A percentile compares a stretch with the other conserved stretches of the same genome.
phyloP scores from a whole-genome alignment of 129 eudicot genomes.

The Pseudognaphalium luteoalbum region DNA sequence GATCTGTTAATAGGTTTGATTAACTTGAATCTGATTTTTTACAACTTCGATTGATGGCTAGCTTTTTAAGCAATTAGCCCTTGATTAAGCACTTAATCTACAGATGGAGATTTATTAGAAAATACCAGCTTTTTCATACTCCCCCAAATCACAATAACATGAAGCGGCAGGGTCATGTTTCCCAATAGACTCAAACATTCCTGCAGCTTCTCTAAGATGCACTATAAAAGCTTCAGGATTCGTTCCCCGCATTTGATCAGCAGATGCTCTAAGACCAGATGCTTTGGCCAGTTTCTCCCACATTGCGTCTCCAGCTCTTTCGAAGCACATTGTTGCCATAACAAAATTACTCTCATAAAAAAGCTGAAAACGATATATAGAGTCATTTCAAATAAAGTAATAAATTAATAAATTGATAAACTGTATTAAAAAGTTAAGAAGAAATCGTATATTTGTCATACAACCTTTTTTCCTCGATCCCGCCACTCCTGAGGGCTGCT shows the following conservation, averaged over 20 bases:
- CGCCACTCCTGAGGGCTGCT: constrained; percentile 87
- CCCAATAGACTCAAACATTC: constrained; percentile 61
- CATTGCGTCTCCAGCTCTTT: constrained; percentile 63
- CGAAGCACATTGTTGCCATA: constrained; percentile 89
- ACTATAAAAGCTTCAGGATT: constrained; percentile 43
- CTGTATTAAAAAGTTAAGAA: too few species aligned
- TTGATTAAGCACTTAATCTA: neutral
- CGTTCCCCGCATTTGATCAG: constrained; percentile 44
- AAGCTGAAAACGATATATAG: constrained; percentile 43
- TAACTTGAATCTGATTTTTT: neutral
- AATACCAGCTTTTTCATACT: constrained; percentile 70
- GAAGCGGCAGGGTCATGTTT: constrained; percentile 57
- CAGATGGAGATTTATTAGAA: neutral
- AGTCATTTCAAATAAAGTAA: neutral
- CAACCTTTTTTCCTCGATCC: constrained; percentile 62
- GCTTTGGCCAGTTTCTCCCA: constrained; percentile 80
- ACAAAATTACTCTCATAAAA: constrained; percentile 62
- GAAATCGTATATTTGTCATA: too few species aligned
- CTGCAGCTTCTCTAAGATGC: constrained; percentile 63
- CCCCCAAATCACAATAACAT: constrained; percentile 66
- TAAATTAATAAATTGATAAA: neutral
- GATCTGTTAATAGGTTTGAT: too few species aligned
- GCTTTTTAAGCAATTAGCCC: neutral
- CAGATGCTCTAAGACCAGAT: constrained; percentile 52
- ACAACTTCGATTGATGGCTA: neutral